These are phyloP conservation scores for Fusarium sp. DNA, from an alignment of 2,329 filamentous ascomycete genomes.

Conservation along the genomic window DNA sequence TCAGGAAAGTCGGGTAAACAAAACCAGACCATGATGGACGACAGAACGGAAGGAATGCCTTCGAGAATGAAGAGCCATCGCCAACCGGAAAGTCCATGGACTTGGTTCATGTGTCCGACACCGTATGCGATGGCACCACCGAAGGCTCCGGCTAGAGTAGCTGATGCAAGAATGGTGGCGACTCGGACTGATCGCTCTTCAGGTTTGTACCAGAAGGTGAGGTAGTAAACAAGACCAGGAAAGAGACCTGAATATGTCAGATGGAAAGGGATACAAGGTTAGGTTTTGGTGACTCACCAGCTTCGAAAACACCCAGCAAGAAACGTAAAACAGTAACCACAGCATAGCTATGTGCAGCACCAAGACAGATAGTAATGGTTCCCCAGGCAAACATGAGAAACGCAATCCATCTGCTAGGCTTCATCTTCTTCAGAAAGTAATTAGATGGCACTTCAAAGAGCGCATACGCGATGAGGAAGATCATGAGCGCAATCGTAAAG, in stretches of 20 bases:
- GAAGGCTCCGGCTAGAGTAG: constrained; percentile 76
- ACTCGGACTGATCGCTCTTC: constrained; percentile 75
- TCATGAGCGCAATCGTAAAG: constrained; percentile 66
- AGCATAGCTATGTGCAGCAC: constrained; percentile 52
- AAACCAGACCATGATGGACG: constrained; percentile 70
- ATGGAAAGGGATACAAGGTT: no score
- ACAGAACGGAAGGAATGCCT: constrained; percentile 72
- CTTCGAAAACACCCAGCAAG: constrained; percentile 49
- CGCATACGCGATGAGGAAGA: constrained; percentile 65
- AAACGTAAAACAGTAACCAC: constrained; percentile 48
- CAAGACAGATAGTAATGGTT: constrained; percentile 56
- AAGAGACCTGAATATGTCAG: constrained; percentile 53
- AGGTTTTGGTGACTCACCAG: constrained; percentile 24
- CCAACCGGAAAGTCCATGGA: constrained; percentile 72
- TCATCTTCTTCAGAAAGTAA: constrained; percentile 60
- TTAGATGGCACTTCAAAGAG: constrained; percentile 59
- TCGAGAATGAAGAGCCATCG: constrained; percentile 71
- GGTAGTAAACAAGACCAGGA: constrained; percentile 46
- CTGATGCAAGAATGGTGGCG: constrained; percentile 73
- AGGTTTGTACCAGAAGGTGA: constrained; percentile 78
- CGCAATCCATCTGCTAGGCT: constrained; percentile 60
- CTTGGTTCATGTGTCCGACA: constrained; percentile 74
- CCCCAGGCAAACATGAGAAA: constrained; percentile 50
- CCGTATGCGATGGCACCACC: constrained; percentile 77
- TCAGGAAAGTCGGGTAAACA: constrained; percentile 75